A percentile compares a stretch with the other conserved stretches of the same genome.
Evolutionary conservation across 352 stramenopile species (phyloP).

Genomic region (Vaucheria bursata): DNA sequence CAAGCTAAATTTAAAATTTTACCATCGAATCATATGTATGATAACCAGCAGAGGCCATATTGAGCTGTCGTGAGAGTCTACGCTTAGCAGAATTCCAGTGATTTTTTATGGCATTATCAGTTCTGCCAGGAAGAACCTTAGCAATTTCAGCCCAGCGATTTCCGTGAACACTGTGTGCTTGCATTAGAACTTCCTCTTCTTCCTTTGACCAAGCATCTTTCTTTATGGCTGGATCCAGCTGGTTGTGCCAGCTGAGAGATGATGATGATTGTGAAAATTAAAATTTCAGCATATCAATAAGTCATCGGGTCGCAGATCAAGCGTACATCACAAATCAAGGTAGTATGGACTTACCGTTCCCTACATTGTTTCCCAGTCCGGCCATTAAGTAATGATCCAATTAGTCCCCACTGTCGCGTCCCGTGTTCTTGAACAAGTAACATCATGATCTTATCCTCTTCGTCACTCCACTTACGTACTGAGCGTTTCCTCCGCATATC

Average conservation of each 20-base stretch:
- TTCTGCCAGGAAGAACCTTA: constrained; percentile 86
- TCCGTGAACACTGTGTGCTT: constrained; percentile 66
- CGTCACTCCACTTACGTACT: constrained; percentile 47
- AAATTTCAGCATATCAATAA: background rate
- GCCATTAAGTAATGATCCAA: constrained; percentile 48
- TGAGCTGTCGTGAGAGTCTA: constrained; percentile 32
- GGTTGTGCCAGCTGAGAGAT: constrained; percentile 46
- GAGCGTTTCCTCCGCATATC: constrained; percentile 20
- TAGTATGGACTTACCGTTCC: constrained; percentile 45
- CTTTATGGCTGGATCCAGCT: constrained; percentile 76
- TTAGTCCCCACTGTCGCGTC: constrained; percentile 52
- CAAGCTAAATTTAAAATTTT: no score
- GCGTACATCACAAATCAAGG: no score
- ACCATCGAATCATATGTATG: no score
- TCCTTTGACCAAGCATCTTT: constrained; percentile 79
- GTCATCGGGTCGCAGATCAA: no score
- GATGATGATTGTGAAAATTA: no score
- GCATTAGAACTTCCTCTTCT: constrained; percentile 58
- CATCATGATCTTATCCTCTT: constrained; percentile 52
- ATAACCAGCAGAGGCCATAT: constrained; percentile 38
- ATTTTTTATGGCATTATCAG: constrained; percentile 95
- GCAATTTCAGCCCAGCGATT: constrained; percentile 98
- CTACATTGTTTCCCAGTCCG: constrained; percentile 54
- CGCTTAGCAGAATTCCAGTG: constrained; percentile 49
- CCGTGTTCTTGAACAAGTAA: constrained; percentile 50